Base-by-base conservation (phyloP, 306 rosid genomes). In the Pyrus betulifolia region DNA sequence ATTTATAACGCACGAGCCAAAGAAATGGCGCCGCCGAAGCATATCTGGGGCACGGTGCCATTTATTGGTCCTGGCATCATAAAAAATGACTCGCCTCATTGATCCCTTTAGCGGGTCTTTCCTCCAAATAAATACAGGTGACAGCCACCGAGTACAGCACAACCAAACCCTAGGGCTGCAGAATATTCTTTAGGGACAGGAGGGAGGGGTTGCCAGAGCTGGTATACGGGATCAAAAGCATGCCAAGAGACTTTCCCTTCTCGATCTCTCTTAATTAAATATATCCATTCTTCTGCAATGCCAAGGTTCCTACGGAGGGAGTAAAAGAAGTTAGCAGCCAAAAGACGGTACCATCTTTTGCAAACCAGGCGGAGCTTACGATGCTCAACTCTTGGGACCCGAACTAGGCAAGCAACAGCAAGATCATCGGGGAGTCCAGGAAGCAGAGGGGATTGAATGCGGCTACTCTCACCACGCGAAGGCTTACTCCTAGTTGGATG, bases 21-120 rank as follows among this genome's bases (percentile, higher is more conserved):
- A 92, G 60, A 92, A 88, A 73, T 92, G 96, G 35, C 97, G 85
- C 82, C 97, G 82, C 8, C 96, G 91, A 77, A 89, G 97, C 97
- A 92, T 92, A 74, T 92, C 97, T 0, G 97, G 97, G 75, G 90
- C 96, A 51, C 97, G 97, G 82, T 92, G 91, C 97, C 97, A 92
- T 84, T 92, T 92, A 80, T 92, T 92, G 69, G 96, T 92, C 86
- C 96, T 88, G 70, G 93, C 93, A 78, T 76, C 89, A 66, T 92
- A 92, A 83, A 87, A 89, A 30, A 92, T 87, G 78, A 88, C 97
- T 4, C 97, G 91, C 80, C 95, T 85, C 97, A 92, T 92, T 68
- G 96, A 89, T 35, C 96, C 97, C 87, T 88, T 92, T 8, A 84
- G 80, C 1, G 93, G 97, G 66, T 92, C 96, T 79, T 89, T 65